Conservation (phyloP, 192 early-diverging fungal species). For the Rhizophagus clarus region DNA sequence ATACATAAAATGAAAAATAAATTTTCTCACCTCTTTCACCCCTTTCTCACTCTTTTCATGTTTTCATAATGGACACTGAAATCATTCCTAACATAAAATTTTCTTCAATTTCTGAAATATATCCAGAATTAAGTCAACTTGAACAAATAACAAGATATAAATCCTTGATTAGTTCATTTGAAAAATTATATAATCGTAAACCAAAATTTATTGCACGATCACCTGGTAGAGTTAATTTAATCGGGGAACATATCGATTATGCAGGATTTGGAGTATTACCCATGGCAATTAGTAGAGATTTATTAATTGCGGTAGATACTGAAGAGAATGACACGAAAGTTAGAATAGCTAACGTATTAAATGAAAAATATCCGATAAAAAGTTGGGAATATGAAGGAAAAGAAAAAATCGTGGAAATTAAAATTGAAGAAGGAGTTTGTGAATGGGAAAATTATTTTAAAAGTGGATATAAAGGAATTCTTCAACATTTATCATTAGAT, state of each 20-base stretch:
- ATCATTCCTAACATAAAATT: neutral
- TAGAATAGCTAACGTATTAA: slow-evolving; percentile 55
- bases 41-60: neutral
- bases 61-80: neutral
- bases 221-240: slow-evolving; percentile 95
- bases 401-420: slow-evolving; percentile 65
- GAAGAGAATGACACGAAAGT: slow-evolving; percentile 43
- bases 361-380: slow-evolving; percentile 53
- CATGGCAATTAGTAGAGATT: slow-evolving; percentile 89
- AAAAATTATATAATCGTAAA: slow-evolving; percentile 50
- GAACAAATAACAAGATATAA: slow-evolving; percentile 51
- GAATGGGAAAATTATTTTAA: slow-evolving; percentile 94
- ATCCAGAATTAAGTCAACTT: neutral
- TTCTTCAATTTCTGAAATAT: slow-evolving; percentile 14
- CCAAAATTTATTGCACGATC: slow-evolving; percentile 86
- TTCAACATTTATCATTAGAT: slow-evolving; percentile 51
- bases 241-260: slow-evolving; percentile 98
- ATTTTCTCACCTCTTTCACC: no score
- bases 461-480: slow-evolving; percentile 82
- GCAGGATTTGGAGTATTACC: slow-evolving; percentile 92
- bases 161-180: slow-evolving; percentile 51
- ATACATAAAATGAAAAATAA: no score
- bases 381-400: slow-evolving; percentile 56
- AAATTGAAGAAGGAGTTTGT: slow-evolving; percentile 55
- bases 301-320: slow-evolving; percentile 59